Base-by-base conservation (phyloP, 73 alveolate species). In the Paramecium octaurelia region DNA sequence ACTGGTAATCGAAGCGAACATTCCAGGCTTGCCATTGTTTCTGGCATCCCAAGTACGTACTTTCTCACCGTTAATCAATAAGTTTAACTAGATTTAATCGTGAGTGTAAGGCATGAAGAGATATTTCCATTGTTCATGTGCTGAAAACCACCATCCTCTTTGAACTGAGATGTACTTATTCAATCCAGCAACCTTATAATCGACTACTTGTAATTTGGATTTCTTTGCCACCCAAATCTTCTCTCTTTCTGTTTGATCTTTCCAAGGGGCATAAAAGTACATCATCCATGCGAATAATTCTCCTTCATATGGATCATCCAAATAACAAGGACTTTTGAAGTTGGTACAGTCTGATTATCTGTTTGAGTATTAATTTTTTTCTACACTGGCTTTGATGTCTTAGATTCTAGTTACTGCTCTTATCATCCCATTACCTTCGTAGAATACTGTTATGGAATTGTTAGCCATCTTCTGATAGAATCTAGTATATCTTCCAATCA, bases 121-220 rank as follows among this genome's bases (percentile, higher is more conserved):
- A 27, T 80, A 80, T 43, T 80, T 80, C 91, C 91, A 80, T 48
- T 80, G 18, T 80, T 80, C 91, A 80, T 80, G 91, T 29, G 95
- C 94, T 34, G 95, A 92, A 85, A 92, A 92, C 95, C 95, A 92
- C 95, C 95, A 92, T 21, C 95, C 95, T 44, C 73, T 92, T 77
- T 92, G 12, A 23, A 68, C 92, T 21, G 95, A 87, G n/a, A 92
- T 86, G 18, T 86, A 85, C 34, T 85, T 58, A 42, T 48, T 46
- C 9, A 43, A 20, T 16, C 69, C 84, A 40, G 88, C 31, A 10
- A 92, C 94, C 8, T 59, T 23, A 86, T 86, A 92, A 43, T 92
- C 58, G 5, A 85, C 93, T 34, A 77, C 84, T 64, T 86, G 10
- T 21, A 92, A 60, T 64, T 92, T 92, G 10, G 85, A 7, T 86